Conservation (phyloP, 2,329 filamentous ascomycete genomes). For the Pseudocercospora musae region DNA sequence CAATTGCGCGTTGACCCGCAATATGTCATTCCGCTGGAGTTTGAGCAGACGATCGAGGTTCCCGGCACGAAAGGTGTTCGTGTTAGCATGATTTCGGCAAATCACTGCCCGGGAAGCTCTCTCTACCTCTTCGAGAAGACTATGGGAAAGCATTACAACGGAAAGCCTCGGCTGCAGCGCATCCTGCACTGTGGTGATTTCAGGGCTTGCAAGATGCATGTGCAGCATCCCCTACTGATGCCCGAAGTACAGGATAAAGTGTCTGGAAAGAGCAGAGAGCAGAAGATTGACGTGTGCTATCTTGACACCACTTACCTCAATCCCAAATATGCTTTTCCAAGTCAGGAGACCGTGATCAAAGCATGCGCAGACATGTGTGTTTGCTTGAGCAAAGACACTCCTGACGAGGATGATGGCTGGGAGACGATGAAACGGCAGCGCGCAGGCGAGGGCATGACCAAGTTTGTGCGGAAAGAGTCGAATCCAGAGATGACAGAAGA, state of each 20-base stretch:
- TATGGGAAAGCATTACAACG: slow-evolving; percentile 57
- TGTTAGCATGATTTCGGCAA: slow-evolving; percentile 93
- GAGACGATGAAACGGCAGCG: slow-evolving; percentile 55
- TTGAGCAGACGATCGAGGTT: slow-evolving; percentile 74
- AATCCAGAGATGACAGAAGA: slow-evolving; percentile 38
- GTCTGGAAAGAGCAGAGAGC: slow-evolving; percentile 69
- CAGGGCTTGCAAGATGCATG: slow-evolving; percentile 78
- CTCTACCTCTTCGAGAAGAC: slow-evolving; percentile 88
- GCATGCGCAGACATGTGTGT: slow-evolving; percentile 86
- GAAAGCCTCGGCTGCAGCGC: slow-evolving; percentile 61
- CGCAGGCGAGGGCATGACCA: slow-evolving; percentile 58
- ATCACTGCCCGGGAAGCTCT: slow-evolving; percentile 94
- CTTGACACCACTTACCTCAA: slow-evolving; percentile 96
- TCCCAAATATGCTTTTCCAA: slow-evolving; percentile 90
- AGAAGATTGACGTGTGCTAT: slow-evolving; percentile 93
- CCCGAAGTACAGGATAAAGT: slow-evolving; percentile 69
- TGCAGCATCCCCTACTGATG: slow-evolving; percentile 75
- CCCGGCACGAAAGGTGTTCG: slow-evolving; percentile 76
- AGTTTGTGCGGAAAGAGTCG: slow-evolving; percentile 55
- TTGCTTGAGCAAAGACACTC: slow-evolving; percentile 65
- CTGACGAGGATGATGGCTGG: slow-evolving; percentile 55
- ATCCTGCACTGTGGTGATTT: slow-evolving; percentile 97
- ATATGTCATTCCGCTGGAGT: slow-evolving; percentile 81
- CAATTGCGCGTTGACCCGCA: slow-evolving; percentile 82
- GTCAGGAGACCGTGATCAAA: slow-evolving; percentile 79